Evolutionary conservation across 495 filamentous ascomycete species (phyloP).

Genomic region (Penicillium crystallinum): DNA sequence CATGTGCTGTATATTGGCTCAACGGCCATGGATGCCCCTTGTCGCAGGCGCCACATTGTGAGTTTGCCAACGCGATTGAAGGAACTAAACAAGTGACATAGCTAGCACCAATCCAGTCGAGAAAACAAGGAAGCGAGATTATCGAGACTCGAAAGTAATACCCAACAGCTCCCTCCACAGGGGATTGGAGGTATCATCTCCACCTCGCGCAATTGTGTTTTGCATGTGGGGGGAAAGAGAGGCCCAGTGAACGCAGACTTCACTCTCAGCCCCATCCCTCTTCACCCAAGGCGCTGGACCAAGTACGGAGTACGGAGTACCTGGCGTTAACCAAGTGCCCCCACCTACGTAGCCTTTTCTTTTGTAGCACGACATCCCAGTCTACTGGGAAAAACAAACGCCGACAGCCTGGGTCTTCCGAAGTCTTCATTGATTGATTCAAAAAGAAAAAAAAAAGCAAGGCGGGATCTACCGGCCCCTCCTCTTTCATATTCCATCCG

Average conservation of each 20-base stretch:
- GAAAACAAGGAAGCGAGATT: not conserved
- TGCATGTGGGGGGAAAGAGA: not conserved
- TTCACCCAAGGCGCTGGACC: not conserved
- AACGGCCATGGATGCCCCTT: not conserved
- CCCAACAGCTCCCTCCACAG: not conserved
- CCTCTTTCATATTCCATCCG: constrained; percentile 1
- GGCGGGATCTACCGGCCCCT: constrained; percentile 5
- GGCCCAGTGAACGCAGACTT: too few relatives aligned
- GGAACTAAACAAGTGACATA: not conserved
- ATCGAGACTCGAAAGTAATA: too few relatives aligned
- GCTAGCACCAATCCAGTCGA: not conserved
- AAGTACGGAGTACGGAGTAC: not conserved
- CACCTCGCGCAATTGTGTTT: not conserved
- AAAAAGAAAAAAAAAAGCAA: not conserved
- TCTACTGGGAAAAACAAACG: not conserved
- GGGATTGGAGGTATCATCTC: too few relatives aligned
- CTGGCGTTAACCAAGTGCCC: not conserved
- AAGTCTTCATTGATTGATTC: not conserved
- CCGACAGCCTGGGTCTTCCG: constrained; percentile 1
- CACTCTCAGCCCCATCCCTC: not conserved
- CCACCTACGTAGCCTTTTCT: not conserved
- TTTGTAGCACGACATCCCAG: not conserved
- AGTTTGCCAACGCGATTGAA: not conserved
- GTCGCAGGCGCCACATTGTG: not conserved
- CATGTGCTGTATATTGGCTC: not conserved